Conservation (phyloP, 345 rosid species). For the Hibiscus mutabilis region DNA sequence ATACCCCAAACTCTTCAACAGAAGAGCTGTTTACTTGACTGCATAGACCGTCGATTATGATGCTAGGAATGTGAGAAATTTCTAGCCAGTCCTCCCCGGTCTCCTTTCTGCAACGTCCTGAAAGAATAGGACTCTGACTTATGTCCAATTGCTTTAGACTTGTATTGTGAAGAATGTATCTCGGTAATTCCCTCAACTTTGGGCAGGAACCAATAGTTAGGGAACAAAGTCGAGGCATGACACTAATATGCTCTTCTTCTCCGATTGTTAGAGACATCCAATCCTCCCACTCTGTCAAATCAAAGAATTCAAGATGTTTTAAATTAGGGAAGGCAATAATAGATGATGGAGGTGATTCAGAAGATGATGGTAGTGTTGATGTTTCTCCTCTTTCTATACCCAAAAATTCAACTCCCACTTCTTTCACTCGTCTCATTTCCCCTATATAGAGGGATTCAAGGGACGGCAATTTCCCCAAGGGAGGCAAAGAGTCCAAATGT, state of each 20-base stretch:
- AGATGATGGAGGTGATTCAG: neutral
- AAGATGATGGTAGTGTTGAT: neutral
- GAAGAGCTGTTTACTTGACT: neutral
- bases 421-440: neutral
- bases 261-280: neutral
- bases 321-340: constrained; percentile 3
- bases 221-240: constrained; percentile 9
- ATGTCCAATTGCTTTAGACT: constrained; percentile 9
- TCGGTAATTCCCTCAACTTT: neutral
- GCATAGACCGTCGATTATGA: constrained; percentile 1
- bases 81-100: constrained; percentile 6
- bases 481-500: neutral
- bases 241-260: neutral
- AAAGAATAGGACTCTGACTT: constrained; percentile 3
- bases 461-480: constrained; percentile 1
- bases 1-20: constrained; percentile 3
- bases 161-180: neutral
- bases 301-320: neutral
- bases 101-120: constrained; percentile 6
- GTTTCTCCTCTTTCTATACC: neutral
- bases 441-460: constrained; percentile 1
- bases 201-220: constrained; percentile 8
- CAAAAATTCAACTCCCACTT: neutral
- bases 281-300: neutral
- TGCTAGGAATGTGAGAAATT: constrained; percentile 6